Percentiles rank a stretch among this genome's conserved stretches.
Conservation (phyloP, 768 basidiomycete genomes). For the Boletus eberwhitei region DNA sequence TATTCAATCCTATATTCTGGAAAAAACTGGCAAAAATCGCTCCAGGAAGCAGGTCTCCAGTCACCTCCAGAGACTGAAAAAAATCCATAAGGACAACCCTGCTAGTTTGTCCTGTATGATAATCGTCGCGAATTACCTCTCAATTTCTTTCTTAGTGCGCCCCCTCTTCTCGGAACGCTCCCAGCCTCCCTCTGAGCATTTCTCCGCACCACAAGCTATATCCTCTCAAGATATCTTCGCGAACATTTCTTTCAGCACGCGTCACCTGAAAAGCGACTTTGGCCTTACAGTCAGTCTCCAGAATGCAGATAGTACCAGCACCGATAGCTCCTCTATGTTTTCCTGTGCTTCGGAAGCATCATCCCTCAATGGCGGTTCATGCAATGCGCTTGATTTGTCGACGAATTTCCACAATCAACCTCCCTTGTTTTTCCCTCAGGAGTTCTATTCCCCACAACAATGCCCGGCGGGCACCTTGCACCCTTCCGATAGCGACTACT, state of each 20-base stretch:
- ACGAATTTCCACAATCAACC: slow-evolving; percentile 6
- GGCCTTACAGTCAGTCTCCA: slow-evolving; percentile 7
- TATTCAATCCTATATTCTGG: slow-evolving; percentile 37
- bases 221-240: slow-evolving; percentile 10
- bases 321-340: neutral
- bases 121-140: neutral
- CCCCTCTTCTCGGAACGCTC: slow-evolving; percentile 25
- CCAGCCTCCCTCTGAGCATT: slow-evolving; percentile 13
- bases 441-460: slow-evolving; percentile 10
- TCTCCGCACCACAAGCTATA: neutral
- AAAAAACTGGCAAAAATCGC: slow-evolving; percentile 37
- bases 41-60: slow-evolving; percentile 40
- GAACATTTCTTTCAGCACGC: slow-evolving; percentile 5
- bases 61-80: slow-evolving; percentile 38
- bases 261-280: slow-evolving; percentile 14
- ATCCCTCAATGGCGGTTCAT: neutral
- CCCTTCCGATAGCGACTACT: slow-evolving; percentile 5
- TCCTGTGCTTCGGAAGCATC: slow-evolving; percentile 6
- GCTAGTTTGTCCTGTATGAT: slow-evolving; percentile 25
- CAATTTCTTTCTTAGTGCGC: slow-evolving; percentile 15
- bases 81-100: slow-evolving; percentile 31
- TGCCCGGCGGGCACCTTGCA: neutral
- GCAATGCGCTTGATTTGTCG: slow-evolving; percentile 2
- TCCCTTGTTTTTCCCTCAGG: slow-evolving; percentile 2
- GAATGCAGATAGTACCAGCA: neutral